Conservation (phyloP, 169 alveolate species). For the Cryptosporidium bovis region DNA sequence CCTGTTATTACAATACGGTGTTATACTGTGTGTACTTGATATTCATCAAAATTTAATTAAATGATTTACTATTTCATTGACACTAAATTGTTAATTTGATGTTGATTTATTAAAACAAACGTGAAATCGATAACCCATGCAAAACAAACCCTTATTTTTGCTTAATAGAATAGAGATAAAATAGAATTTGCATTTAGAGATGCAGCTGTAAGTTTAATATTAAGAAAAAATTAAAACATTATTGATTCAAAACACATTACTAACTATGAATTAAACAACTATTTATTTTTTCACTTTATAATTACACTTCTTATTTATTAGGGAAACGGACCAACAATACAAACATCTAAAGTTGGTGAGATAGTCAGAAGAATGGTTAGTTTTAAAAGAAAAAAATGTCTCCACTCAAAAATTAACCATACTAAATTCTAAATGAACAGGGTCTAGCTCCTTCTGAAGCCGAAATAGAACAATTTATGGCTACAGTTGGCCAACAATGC, state of each 20-base stretch:
- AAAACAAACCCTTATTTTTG: background rate
- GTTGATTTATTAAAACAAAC: background rate
- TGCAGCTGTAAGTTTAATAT: constrained; percentile 45
- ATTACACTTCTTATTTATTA: background rate
- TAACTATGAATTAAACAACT: too few species aligned
- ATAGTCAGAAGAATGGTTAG: constrained; percentile 70
- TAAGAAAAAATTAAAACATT: background rate
- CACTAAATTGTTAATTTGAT: too few species aligned
- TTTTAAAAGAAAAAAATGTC: background rate
- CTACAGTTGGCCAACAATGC: constrained; percentile 50
- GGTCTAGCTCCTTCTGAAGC: constrained; percentile 66
- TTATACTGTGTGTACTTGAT: too few species aligned
- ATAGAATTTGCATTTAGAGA: constrained; percentile 59
- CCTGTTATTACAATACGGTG: too few species aligned
- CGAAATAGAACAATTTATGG: constrained; percentile 23
- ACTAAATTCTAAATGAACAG: background rate
- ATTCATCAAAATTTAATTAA: too few species aligned
- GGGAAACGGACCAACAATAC: constrained; percentile 66
- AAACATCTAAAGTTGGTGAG: constrained; percentile 56
- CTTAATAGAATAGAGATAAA: constrained; percentile 26
- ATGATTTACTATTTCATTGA: too few species aligned
- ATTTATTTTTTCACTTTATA: too few species aligned
- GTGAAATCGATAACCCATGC: too few species aligned
- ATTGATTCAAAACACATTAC: too few species aligned
- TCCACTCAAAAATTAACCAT: background rate